Base-by-base conservation (phyloP, 2,329 filamentous ascomycete species). In the Dothiorella sarmentorum region DNA sequence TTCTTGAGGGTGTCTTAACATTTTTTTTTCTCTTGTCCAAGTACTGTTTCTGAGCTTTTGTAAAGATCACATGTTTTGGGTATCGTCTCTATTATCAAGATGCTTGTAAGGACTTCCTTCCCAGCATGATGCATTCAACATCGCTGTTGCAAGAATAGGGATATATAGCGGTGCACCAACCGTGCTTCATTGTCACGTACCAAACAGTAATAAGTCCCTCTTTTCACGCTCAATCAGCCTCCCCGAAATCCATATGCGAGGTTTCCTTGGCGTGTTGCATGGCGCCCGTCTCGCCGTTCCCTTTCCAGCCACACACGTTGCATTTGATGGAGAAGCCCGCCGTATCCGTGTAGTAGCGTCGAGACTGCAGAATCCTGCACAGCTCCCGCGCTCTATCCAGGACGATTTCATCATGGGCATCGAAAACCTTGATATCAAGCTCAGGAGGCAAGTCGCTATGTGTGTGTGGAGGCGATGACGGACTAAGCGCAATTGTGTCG, bases 331-430 rank as follows among this genome's bases (percentile, higher is more conserved):
- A 80, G 68, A 97, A 91, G 0, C 86, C 86, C 20, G 88, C 83
- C 0, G 91, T 96, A 70, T 97, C 91, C 0, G 92, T 97, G 67
- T 85, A 97, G 70, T 97, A 97, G 70, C 95, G 85, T 60, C 81
- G 85, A 55, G 84, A 80, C 63, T 86, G 81, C 37, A 97, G 77
- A 61, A 87, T 70, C 38, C 67, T 73, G 61, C 78, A 81, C n/a
- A 82, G 68, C 61, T 80, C 70, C 44, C 71, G 66, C 0, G 92
- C 86, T 60, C 82, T 86, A 15, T 82, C 76, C 29, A 86, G 63
- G 2, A 85, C 76, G 5, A 80, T 73, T 4, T 80, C 76, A 62
- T 86, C 83, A 3, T 73, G 72, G 0, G 81, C 72, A 59, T 85
- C 80, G 56, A 97, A 85, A 1, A 95, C 83, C 65, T 88, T 87